A percentile compares a stretch with the other conserved stretches of the same genome.
These are phyloP conservation scores for Syncephalastrum sp. DNA, from an alignment of 371 early-diverging fungal genomes.

Conservation along the genomic window DNA sequence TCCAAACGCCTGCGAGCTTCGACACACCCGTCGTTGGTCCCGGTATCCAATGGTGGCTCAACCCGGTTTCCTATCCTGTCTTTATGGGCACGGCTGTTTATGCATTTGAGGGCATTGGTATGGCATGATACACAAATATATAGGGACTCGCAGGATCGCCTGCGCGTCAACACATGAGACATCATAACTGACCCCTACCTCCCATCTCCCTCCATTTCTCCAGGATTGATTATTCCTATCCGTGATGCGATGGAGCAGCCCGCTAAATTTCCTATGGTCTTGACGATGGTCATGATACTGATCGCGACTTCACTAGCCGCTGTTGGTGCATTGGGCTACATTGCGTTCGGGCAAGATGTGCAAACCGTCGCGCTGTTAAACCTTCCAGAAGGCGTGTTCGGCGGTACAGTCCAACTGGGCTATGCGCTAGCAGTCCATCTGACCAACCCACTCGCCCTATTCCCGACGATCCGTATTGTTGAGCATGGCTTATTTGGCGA, in stretches of 20 bases:
- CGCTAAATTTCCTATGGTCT: conserved; percentile 70
- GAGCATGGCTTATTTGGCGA: conserved; percentile 69
- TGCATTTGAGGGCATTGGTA: conserved; percentile 85
- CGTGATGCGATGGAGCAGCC: conserved; percentile 85
- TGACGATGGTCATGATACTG: conserved; percentile 68
- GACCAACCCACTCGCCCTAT: conserved; percentile 82
- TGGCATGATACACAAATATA: not conserved
- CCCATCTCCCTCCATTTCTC: not conserved
- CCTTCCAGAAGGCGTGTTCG: conserved; percentile 62
- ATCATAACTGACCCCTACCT: not conserved
- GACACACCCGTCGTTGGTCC: conserved; percentile 32
- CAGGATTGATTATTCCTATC: conserved; percentile 88
- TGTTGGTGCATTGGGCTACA: conserved; percentile 81
- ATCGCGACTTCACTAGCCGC: conserved; percentile 71
- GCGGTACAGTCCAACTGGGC: conserved; percentile 69
- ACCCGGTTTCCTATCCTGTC: conserved; percentile 64
- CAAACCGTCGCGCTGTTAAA: conserved; percentile 83
- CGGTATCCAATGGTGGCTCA: conserved; percentile 40
- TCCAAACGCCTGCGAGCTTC: conserved; percentile 5
- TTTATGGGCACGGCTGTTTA: conserved; percentile 94
- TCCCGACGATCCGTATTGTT: conserved; percentile 87
- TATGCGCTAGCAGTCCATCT: conserved; percentile 89
- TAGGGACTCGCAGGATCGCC: no score
- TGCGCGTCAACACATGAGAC: not conserved
- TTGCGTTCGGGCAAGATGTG: conserved; percentile 82